Evolutionary conservation across 257 asterid genomes (phyloP), one percentile per base, ranked within the genome.

Genomic region (Rhazya stricta): DNA sequence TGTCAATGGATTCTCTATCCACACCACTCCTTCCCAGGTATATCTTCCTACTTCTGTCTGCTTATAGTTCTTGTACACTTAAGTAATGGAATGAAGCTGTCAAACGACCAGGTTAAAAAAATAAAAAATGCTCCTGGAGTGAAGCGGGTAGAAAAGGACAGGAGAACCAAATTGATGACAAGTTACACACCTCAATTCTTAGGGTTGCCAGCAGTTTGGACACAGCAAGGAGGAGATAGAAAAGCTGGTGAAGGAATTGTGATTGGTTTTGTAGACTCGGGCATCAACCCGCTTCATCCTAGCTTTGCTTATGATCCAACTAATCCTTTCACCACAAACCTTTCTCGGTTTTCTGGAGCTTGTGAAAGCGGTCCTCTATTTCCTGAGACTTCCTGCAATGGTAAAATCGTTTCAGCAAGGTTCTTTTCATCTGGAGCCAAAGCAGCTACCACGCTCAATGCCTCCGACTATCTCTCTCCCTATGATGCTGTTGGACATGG

Each of bases 401-500:
- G 96, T 0, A 92, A 94, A 85, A 88, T 94, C 45, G 48, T 88
- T 77, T 87, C 97, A 23, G 99, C 99, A 13, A 81, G 97, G 80
- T 90, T 90, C 74, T 92, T 89, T 67, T 85, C 95, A 0, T 74
- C 90, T 4, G 96, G 96, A 1, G 97, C 96, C 36, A 86, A 75
- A 74, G 93, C 96, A 36, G 82, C 81, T 27, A 83, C 85, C 18
- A 71, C 79, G 15, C 91, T 94, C 34, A 82, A 90, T 83, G 84
- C 89, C 53, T 45, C 71, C 0, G 99, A 92, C 67, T 81, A 87
- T 36, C 82, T 77, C 16, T 94, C 97, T 10, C 97, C 98, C 25
- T 92, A 78, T 79, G 99, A 92, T 81, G 90, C 87, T 23, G 92
- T 76, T 45, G 99, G 99, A 12, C 99, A 94, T 87, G 99, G 97